A percentile compares a stretch with the other conserved stretches of the same genome.
Conservation (phyloP, 1,284 basidiomycete species). For the Anthracocystis setariae region DNA sequence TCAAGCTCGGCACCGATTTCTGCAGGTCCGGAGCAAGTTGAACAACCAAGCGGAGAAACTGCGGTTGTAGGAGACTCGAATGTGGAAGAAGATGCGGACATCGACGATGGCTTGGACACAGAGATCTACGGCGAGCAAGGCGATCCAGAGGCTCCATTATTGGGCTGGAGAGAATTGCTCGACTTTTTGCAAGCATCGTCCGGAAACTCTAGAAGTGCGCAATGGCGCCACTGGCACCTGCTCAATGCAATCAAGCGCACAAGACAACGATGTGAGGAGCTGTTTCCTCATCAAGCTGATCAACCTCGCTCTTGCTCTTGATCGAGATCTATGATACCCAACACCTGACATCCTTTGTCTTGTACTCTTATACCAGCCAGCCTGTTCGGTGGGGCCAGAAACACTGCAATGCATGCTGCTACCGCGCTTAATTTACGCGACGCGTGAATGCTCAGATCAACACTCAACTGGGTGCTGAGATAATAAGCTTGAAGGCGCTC, state of each 20-base stretch:
- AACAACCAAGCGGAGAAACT: not conserved
- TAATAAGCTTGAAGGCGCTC: not conserved
- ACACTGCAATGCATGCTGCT: not conserved
- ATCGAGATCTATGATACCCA: not conserved
- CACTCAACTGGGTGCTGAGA: constrained; percentile 2
- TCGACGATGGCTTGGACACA: constrained; percentile 18
- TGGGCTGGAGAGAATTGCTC: constrained; percentile 19
- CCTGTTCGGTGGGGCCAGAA: too few relatives aligned
- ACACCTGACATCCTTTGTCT: too few relatives aligned
- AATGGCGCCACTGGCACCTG: constrained; percentile 41
- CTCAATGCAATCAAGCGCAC: constrained; percentile 27
- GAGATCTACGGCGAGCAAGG: constrained; percentile 9
- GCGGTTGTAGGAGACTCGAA: not conserved
- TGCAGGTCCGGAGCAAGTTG: not conserved
- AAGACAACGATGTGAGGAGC: constrained; percentile 18
- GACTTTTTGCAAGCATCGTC: constrained; percentile 21
- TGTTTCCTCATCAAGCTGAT: constrained; percentile 10
- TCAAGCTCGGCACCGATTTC: not conserved
- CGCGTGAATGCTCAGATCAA: constrained; percentile 8
- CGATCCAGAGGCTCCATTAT: not conserved
- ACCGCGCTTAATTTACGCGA: constrained; percentile 14
- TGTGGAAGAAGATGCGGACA: constrained; percentile 3
- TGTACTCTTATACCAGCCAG: too few relatives aligned
- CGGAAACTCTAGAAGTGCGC: constrained; percentile 18
- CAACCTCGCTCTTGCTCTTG: not conserved